A percentile compares a stretch with the other conserved stretches of the same genome.
These are phyloP conservation scores for Ramalina intermedia DNA, from an alignment of 495 filamentous ascomycete species.

Conservation along the genomic window DNA sequence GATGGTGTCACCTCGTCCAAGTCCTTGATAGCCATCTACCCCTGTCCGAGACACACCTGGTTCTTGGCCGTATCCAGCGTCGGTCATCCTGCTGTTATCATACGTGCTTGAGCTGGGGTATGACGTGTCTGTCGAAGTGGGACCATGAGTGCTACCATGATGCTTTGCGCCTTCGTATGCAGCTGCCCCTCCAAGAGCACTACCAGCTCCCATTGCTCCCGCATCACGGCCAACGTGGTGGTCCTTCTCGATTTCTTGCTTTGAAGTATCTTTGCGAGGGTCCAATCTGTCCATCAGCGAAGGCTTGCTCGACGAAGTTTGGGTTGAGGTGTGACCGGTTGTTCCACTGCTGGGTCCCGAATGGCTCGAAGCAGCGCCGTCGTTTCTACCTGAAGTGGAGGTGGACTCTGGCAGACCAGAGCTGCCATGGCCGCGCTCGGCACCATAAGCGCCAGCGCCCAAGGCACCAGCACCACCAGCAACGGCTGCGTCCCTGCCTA, in stretches of 20 bases:
- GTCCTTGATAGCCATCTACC: too few relatives aligned
- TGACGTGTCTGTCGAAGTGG: background rate
- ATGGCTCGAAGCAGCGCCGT: background rate
- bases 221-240: constrained; percentile 11
- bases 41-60: too few relatives aligned
- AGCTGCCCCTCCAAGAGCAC: background rate
- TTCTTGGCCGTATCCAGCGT: too few relatives aligned
- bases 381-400: background rate
- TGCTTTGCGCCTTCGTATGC: constrained; percentile 9
- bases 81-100: too few relatives aligned
- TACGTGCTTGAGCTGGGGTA: background rate
- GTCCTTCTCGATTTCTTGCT: constrained; percentile 1
- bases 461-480: constrained; percentile 9
- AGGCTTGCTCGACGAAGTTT: background rate
- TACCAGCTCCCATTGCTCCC: constrained; percentile 7
- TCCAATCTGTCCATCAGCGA: constrained; percentile 39
- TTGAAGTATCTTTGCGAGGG: constrained; percentile 13
- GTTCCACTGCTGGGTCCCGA: background rate
- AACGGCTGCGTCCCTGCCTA: constrained; percentile 8
- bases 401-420: background rate
- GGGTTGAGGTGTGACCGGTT: background rate
- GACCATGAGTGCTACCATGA: background rate
- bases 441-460: constrained; percentile 9
- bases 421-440: background rate
- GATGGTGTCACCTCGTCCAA: background rate